These are phyloP conservation scores for Amylocystis lapponica DNA, from an alignment of 768 basidiomycete genomes.

Conservation along the genomic window DNA sequence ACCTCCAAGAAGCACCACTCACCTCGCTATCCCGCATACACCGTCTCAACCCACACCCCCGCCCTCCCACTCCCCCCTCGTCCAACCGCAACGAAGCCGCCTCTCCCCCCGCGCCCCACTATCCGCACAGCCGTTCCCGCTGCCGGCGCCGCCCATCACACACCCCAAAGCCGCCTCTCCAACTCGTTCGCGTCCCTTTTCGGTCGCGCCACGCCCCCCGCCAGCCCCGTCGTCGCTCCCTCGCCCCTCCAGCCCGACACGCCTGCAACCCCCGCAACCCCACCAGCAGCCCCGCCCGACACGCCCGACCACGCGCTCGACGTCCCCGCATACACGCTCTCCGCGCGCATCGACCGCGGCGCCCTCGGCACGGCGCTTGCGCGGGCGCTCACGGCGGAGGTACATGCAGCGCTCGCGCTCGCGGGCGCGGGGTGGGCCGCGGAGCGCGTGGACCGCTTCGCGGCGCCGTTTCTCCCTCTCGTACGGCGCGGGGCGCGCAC, in stretches of 20 bases:
- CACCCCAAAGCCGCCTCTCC: slow-evolving; percentile 42
- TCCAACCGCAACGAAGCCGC: slow-evolving; percentile 44
- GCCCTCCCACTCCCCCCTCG: slow-evolving; percentile 24
- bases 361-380: slow-evolving; percentile 52
- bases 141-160: slow-evolving; percentile 9
- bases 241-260: slow-evolving; percentile 13
- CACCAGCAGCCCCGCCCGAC: slow-evolving; percentile 17
- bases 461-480: slow-evolving; percentile 52
- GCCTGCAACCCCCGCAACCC: slow-evolving; percentile 22
- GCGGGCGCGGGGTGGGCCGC: slow-evolving; percentile 50
- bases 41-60: slow-evolving; percentile 15
- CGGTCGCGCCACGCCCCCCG: slow-evolving; percentile 34
- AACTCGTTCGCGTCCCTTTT: slow-evolving; percentile 84
- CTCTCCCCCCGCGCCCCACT: slow-evolving; percentile 33
- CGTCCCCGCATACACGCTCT: slow-evolving; percentile 56
- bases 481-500: slow-evolving; percentile 23
- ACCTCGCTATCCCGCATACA: slow-evolving; percentile 19
- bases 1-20: background rate
- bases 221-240: slow-evolving; percentile 18
- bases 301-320: slow-evolving; percentile 39
- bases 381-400: slow-evolving; percentile 46
- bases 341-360: slow-evolving; percentile 43
- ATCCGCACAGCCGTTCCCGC: slow-evolving; percentile 7
- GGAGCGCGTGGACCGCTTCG: slow-evolving; percentile 53
- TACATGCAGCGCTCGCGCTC: slow-evolving; percentile 41